These are phyloP conservation scores for Coemansia guatemalensis DNA, from an alignment of 192 early-diverging fungal species.

Conservation along the genomic window DNA sequence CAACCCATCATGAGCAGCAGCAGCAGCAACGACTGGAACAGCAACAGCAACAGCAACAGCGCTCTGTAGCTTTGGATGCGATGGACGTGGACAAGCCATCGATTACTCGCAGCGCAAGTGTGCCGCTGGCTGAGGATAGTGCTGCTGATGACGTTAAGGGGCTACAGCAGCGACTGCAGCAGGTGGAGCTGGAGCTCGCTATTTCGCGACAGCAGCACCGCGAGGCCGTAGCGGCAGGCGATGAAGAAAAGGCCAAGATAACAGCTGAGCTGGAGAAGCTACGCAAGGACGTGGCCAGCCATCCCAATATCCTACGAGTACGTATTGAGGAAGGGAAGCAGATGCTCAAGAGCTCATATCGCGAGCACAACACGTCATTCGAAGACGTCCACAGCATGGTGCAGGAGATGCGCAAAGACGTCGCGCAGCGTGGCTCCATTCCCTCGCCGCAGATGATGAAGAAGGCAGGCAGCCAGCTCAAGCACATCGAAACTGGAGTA, in stretches of 20 bases:
- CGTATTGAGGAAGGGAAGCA: slow-evolving; percentile 61
- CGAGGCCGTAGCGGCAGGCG: slow-evolving; percentile 3
- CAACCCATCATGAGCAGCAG: background rate
- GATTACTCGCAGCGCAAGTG: slow-evolving; percentile 33
- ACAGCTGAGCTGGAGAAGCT: slow-evolving; percentile 42
- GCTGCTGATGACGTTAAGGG: slow-evolving; percentile 5
- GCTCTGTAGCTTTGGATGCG: background rate
- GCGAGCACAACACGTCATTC: slow-evolving; percentile 54
- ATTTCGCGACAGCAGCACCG: slow-evolving; percentile 33
- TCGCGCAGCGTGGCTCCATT: slow-evolving; percentile 64
- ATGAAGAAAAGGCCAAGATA: slow-evolving; percentile 6
- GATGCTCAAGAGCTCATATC: slow-evolving; percentile 49
- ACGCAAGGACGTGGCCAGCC: slow-evolving; percentile 37
- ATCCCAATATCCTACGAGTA: slow-evolving; percentile 41
- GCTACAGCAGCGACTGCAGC: slow-evolving; percentile 12
- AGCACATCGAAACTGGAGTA: slow-evolving; percentile 54
- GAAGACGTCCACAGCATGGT: slow-evolving; percentile 69
- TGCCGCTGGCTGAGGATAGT: slow-evolving; percentile 7
- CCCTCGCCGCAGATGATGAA: slow-evolving; percentile 59
- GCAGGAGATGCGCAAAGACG: slow-evolving; percentile 73
- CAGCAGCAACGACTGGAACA: background rate
- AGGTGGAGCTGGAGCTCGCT: slow-evolving; percentile 24
- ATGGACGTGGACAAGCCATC: slow-evolving; percentile 12
- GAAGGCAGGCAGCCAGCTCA: slow-evolving; percentile 57
- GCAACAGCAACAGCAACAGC: background rate